A percentile compares a stretch with the other conserved stretches of the same genome.
phyloP scores from a whole-genome alignment of 2,329 filamentous ascomycete genomes.

The Sporothrix humicola region DNA sequence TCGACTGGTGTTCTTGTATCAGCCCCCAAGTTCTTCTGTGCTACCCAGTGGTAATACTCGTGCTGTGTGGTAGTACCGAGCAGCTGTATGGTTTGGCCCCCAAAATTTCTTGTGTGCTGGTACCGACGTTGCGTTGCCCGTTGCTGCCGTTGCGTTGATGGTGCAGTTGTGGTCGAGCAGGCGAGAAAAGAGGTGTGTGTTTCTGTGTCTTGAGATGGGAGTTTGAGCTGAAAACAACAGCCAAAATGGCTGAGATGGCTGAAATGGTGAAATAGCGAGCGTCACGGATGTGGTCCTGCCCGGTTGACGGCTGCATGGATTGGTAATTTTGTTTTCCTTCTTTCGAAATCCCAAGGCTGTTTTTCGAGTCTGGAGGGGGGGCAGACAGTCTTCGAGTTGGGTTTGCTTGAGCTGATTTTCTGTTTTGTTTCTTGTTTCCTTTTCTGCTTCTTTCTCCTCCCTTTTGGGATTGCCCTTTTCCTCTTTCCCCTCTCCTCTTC shows the following conservation, averaged over 20 bases:
- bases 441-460: not conserved
- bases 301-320: conserved; percentile 20
- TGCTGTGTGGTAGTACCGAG: not conserved
- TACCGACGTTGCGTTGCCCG: conserved; percentile 22
- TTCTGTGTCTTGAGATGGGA: not conserved
- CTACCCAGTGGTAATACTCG: not conserved
- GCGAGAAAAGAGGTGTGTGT: not conserved
- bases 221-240: conserved; percentile 15
- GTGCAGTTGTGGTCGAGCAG: not conserved
- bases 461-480: not conserved
- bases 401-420: not conserved
- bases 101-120: not conserved
- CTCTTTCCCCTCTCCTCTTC: not conserved
- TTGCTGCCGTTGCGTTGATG: not conserved
- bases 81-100: not conserved
- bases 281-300: conserved; percentile 25
- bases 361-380: not conserved
- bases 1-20: not conserved
- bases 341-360: not conserved
- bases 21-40: not conserved
- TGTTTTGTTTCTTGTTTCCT: not conserved
- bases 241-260: conserved; percentile 4
- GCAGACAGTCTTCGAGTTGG: too few species aligned
- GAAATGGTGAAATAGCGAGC: conserved; percentile 21
- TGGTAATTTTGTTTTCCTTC: conserved; percentile 11